Base-by-base conservation (phyloP, 2,329 filamentous ascomycete species). In the Penicillium sp. region DNA sequence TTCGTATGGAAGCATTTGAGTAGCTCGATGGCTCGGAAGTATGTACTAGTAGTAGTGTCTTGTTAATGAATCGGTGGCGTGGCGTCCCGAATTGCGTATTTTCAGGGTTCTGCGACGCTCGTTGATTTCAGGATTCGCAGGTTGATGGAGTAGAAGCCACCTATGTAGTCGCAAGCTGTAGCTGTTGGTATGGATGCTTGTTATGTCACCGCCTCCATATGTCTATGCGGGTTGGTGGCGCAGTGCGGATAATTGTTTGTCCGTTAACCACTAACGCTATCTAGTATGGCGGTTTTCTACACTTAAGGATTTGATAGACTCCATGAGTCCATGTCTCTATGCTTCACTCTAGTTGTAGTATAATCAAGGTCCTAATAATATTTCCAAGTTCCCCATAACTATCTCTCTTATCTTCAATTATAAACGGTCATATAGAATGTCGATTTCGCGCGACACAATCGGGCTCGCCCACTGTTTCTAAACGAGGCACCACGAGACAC, bases 141-240 rank as follows among this genome's bases (percentile, higher is more conserved):
- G 14, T 11, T 18, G 18, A 40, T 40, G n/a, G 3, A 40, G 35
- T 6, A 40, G n/a, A 40, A 40, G 35, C 35, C 35, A 40, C 35
- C 16, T 40, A 20, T 40, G 35, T 40, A 40, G 35, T 18, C 14
- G 35, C 18, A n/a, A 18, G n/a, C 6, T 16, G 33, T n/a, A 18
- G 35, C 7, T 40, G 16, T 20, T 16, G 35, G 5, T 7, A 40
- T 33, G 30, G n/a, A 38, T 40, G n/a, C 35, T 6, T 20, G 45
- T 33, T 55, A 48, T 47, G 52, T 48, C 52, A 48, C 43, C 45
- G 52, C 30, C 52, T 55, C 14, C 9, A 35, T 35, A 16, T 35
- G 30, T 14, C 30, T 35, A 14, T 35, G 11, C 5, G 14, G 30
- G 30, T 14, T 16, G 30, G 30, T 35, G 30, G 30, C 30, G 30